These are phyloP conservation scores for Fusarium secorum DNA, from an alignment of 2,329 filamentous ascomycete genomes.

Conservation along the genomic window DNA sequence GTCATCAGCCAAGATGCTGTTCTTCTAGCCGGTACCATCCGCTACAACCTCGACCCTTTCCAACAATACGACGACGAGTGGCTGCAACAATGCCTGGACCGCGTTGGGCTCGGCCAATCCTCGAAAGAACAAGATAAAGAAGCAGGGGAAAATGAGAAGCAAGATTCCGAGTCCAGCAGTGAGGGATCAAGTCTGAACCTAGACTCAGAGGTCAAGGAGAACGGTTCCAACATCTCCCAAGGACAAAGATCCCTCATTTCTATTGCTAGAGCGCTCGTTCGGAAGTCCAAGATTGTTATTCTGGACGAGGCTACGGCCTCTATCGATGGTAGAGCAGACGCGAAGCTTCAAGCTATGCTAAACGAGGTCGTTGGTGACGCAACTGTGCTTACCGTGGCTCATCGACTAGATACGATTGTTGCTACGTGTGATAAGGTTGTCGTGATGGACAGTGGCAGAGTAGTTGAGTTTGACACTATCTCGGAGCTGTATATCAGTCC, in stretches of 20 bases:
- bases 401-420: slow-evolving; percentile 32
- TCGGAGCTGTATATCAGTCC: background rate
- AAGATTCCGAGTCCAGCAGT: background rate
- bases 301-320: slow-evolving; percentile 21
- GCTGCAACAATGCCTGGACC: slow-evolving; percentile 10
- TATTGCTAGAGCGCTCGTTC: slow-evolving; percentile 16
- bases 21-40: slow-evolving; percentile 14
- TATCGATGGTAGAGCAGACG: slow-evolving; percentile 20
- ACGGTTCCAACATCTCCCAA: slow-evolving; percentile 23
- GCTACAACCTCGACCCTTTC: slow-evolving; percentile 26
- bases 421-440: slow-evolving; percentile 31
- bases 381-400: slow-evolving; percentile 32
- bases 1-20: slow-evolving; percentile 28
- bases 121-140: background rate
- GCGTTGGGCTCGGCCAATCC: background rate
- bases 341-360: slow-evolving; percentile 14
- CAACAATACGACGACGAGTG: slow-evolving; percentile 20
- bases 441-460: slow-evolving; percentile 29
- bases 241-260: slow-evolving; percentile 19
- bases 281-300: slow-evolving; percentile 12
- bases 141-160: background rate
- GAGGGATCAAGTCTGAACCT: background rate
- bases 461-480: slow-evolving; percentile 27
- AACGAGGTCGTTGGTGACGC: slow-evolving; percentile 21
- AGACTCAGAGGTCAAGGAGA: slow-evolving; percentile 24